phyloP scores from a whole-genome alignment of 2,329 filamentous ascomycete species.

The Boeremia exigua region DNA sequence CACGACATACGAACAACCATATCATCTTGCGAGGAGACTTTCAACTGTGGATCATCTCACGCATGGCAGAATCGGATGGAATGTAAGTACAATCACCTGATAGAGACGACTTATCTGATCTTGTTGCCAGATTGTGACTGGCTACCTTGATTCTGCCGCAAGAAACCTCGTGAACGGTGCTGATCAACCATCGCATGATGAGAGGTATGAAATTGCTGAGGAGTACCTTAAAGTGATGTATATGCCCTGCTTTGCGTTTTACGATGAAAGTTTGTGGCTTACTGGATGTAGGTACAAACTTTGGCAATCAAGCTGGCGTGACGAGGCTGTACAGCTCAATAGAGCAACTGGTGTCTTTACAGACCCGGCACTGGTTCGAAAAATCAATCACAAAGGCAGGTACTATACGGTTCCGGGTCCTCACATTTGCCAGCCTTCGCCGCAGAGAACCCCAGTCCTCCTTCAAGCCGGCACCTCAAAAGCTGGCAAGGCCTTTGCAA shows the following conservation, averaged over 20 bases:
- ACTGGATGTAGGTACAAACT: no score
- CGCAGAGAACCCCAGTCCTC: conserved; percentile 70
- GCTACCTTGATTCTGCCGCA: conserved; percentile 68
- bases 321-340: conserved; percentile 66
- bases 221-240: conserved; percentile 71
- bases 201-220: conserved; percentile 69
- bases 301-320: conserved; percentile 68
- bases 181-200: conserved; percentile 67
- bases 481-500: conserved; percentile 68
- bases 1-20: conserved; percentile 71
- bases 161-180: conserved; percentile 61
- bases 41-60: conserved; percentile 70
- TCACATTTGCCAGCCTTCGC: conserved; percentile 68
- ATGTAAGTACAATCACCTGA: no score
- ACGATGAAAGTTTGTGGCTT: no score
- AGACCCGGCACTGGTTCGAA: conserved; percentile 60
- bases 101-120: no score
- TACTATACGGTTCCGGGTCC: conserved; percentile 70
- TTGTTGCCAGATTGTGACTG: conserved; percentile 72
- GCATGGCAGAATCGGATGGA: conserved; percentile 55
- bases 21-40: conserved; percentile 65
- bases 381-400: conserved; percentile 69
- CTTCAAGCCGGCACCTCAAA: conserved; percentile 71
- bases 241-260: no score
- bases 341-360: conserved; percentile 63